Evolutionary conservation across 106 monocot genomes (phyloP).

Genomic region (Allium fistulosum): DNA sequence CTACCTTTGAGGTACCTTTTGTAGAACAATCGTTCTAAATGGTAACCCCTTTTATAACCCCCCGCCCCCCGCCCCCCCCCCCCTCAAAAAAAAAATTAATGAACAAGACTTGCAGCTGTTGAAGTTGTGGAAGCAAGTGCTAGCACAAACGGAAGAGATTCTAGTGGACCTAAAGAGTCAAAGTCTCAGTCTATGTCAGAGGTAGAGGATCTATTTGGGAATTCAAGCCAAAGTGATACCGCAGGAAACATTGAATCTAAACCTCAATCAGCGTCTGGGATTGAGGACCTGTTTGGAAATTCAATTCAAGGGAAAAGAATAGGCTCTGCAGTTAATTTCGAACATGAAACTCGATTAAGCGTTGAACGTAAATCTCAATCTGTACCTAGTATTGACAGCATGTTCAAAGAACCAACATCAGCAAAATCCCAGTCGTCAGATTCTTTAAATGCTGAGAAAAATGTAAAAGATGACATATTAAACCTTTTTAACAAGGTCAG

Average conservation of each 20-base stretch:
- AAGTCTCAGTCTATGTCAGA: constrained; percentile 13
- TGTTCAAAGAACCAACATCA: constrained; percentile 57
- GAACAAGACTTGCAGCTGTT: constrained; percentile 36
- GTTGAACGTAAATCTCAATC: constrained; percentile 25
- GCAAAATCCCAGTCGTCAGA: constrained; percentile 22
- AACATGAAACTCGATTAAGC: constrained; percentile 7
- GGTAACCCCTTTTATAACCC: no score
- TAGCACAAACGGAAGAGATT: constrained; percentile 10
- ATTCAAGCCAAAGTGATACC: no score
- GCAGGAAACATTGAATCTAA: no score
- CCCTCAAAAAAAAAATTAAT: no score
- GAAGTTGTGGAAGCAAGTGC: constrained; percentile 12
- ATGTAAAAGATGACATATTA: constrained; percentile 81
- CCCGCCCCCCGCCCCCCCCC: no score
- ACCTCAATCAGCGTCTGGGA: background rate
- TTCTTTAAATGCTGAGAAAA: constrained; percentile 15
- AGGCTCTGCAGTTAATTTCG: constrained; percentile 4
- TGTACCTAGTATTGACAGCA: constrained; percentile 32
- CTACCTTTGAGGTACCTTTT: no score
- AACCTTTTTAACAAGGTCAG: constrained; percentile 92
- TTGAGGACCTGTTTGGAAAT: constrained; percentile 9
- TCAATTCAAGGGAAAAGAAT: constrained; percentile 9
- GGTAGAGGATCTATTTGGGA: no score
- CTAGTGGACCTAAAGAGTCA: constrained; percentile 11
- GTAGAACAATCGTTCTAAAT: no score